phyloP scores from a whole-genome alignment of 306 rosid species.

The Vigna hirtella region DNA sequence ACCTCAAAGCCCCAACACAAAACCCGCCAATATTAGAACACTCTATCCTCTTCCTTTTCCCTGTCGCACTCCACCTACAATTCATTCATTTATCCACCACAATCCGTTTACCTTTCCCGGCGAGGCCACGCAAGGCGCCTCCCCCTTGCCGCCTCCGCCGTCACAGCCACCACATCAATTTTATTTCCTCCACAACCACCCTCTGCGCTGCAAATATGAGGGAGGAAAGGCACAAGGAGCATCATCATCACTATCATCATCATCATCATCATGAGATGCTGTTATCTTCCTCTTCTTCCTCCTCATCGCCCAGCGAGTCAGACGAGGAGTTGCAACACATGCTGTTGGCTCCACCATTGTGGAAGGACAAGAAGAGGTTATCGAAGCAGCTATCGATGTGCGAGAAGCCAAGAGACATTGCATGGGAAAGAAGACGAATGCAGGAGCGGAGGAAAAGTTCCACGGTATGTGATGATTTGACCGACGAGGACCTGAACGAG shows the following conservation, averaged over 20 bases:
- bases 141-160: constrained; percentile 51
- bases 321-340: constrained; percentile 63
- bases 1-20: neutral
- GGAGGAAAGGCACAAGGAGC: neutral
- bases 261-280: neutral
- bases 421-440: constrained; percentile 86
- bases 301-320: constrained; percentile 43
- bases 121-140: constrained; percentile 38
- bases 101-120: neutral
- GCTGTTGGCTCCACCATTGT: constrained; percentile 54
- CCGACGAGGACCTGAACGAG: constrained; percentile 83
- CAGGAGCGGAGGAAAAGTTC: constrained; percentile 55
- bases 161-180: neutral
- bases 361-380: constrained; percentile 55
- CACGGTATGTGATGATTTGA: constrained; percentile 50
- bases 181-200: neutral
- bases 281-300: neutral
- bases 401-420: constrained; percentile 72
- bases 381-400: constrained; percentile 76
- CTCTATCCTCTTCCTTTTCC: constrained; percentile 3
- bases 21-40: constrained; percentile 45
- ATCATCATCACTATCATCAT: neutral
- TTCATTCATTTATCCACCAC: neutral
- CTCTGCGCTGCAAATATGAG: neutral
- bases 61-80: neutral